Percentiles rank a stretch among this genome's conserved stretches.
Conservation (phyloP, 2,329 filamentous ascomycete species). For the Pyrenochaeta sp. region DNA sequence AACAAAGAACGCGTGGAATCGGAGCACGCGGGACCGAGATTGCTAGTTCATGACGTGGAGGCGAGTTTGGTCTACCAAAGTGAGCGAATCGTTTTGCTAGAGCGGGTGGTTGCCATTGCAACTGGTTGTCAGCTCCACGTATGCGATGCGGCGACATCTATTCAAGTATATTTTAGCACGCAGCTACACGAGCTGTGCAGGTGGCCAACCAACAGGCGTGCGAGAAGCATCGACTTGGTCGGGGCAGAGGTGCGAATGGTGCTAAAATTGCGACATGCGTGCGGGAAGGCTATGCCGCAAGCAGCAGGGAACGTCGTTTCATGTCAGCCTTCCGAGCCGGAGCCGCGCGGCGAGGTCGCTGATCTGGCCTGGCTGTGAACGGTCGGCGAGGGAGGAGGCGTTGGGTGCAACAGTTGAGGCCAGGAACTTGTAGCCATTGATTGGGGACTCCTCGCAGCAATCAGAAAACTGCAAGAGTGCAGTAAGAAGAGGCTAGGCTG, state of each 20-base stretch:
- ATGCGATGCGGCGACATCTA: not conserved
- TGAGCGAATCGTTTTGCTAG: not conserved
- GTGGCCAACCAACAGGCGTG: slow-evolving; percentile 5
- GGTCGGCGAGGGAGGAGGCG: not conserved
- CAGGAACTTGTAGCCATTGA: not conserved
- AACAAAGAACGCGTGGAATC: not conserved
- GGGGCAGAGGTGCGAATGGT: not conserved
- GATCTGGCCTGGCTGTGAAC: slow-evolving; percentile 4
- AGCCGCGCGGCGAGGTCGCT: slow-evolving; percentile 19
- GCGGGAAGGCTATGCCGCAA: slow-evolving; percentile 22
- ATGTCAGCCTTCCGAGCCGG: slow-evolving; percentile 27
- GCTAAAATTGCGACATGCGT: slow-evolving; percentile 26
- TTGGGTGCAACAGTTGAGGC: not conserved
- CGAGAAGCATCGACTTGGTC: not conserved
- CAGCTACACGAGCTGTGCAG: not conserved
- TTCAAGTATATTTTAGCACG: not conserved
- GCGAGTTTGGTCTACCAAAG: not conserved
- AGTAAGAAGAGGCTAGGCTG: not conserved
- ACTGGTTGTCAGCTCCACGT: not conserved
- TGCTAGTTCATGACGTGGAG: not conserved
- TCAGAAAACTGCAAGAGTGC: not conserved
- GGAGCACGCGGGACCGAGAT: not conserved
- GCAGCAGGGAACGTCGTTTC: slow-evolving; percentile 19
- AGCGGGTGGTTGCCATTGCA: not conserved
- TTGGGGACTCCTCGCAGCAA: not conserved